These are phyloP conservation scores for Iris macrosiphon DNA, from an alignment of 106 monocot genomes.

Conservation along the genomic window DNA sequence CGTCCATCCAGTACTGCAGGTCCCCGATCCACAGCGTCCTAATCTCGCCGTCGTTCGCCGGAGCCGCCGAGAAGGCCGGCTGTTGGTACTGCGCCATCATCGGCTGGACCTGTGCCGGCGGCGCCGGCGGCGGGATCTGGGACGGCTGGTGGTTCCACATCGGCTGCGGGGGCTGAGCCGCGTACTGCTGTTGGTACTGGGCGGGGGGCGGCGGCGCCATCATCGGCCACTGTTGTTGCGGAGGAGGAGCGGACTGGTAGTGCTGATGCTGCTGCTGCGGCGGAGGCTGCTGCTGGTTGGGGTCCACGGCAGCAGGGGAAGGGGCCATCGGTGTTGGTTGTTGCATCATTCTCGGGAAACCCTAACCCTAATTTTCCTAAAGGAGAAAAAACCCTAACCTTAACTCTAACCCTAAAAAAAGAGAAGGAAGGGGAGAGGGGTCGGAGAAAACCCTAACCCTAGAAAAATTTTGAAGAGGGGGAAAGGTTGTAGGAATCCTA, in stretches of 20 bases:
- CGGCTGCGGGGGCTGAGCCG: slow-evolving; percentile 17
- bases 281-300: slow-evolving; percentile 6
- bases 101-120: slow-evolving; percentile 18
- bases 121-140: slow-evolving; percentile 32
- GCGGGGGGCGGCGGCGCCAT: slow-evolving; percentile 15
- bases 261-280: slow-evolving; percentile 15
- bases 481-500: neutral
- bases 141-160: slow-evolving; percentile 45
- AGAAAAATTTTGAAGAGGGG: neutral
- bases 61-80: neutral
- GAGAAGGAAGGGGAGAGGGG: neutral
- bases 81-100: slow-evolving; percentile 15
- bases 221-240: slow-evolving; percentile 28
- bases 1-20: slow-evolving; percentile 91
- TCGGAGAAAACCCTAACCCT: slow-evolving; percentile 9
- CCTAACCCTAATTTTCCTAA: neutral
- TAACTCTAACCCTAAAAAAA: too few relatives aligned
- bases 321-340: slow-evolving; percentile 42
- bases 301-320: slow-evolving; percentile 34
- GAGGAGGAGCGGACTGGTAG: slow-evolving; percentile 19
- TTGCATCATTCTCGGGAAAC: slow-evolving; percentile 46
- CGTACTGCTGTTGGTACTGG: slow-evolving; percentile 25
- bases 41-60: slow-evolving; percentile 42
- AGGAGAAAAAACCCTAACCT: neutral
- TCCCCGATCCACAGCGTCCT: slow-evolving; percentile 87